Conservation (phyloP, 1,139 yeast species). For the Candida tropicalis region DNA sequence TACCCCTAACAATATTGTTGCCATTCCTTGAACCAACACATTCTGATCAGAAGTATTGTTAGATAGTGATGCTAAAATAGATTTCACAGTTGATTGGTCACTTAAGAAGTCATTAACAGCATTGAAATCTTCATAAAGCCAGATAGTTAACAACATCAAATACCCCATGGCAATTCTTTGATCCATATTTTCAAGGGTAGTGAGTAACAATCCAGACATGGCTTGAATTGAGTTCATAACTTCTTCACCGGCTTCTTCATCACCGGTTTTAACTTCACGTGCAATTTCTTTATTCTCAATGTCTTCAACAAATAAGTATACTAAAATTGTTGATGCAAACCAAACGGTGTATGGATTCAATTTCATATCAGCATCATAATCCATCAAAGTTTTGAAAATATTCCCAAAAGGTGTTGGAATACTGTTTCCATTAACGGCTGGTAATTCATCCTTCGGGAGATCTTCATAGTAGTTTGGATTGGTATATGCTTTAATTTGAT, state of each 20-base stretch:
- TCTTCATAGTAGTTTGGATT: slow-evolving; percentile 24
- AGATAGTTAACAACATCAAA: slow-evolving; percentile 68
- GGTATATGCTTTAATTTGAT: slow-evolving; percentile 58
- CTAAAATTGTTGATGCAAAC: slow-evolving; percentile 75
- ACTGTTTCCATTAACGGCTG: slow-evolving; percentile 12
- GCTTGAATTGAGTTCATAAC: slow-evolving; percentile 77
- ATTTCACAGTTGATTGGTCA: slow-evolving; percentile 66
- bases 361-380: slow-evolving; percentile 73
- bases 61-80: slow-evolving; percentile 68
- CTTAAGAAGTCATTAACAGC: slow-evolving; percentile 79
- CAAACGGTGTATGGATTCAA: slow-evolving; percentile 86
- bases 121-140: slow-evolving; percentile 77
- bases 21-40: slow-evolving; percentile 72
- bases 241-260: slow-evolving; percentile 70
- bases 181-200: slow-evolving; percentile 65
- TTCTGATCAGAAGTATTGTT: slow-evolving; percentile 61
- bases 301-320: slow-evolving; percentile 64
- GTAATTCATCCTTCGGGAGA: slow-evolving; percentile 11
- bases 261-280: slow-evolving; percentile 64
- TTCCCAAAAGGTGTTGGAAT: slow-evolving; percentile 44
- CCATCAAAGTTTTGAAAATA: slow-evolving; percentile 69
- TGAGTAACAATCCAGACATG: slow-evolving; percentile 70
- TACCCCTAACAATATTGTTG: slow-evolving; percentile 72
- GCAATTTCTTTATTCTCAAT: slow-evolving; percentile 55
- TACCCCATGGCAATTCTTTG: slow-evolving; percentile 81